Percentiles rank a stretch among this genome's conserved stretches.
phyloP scores from a whole-genome alignment of 495 filamentous ascomycete species.

The Lophiostoma macrostomum region DNA sequence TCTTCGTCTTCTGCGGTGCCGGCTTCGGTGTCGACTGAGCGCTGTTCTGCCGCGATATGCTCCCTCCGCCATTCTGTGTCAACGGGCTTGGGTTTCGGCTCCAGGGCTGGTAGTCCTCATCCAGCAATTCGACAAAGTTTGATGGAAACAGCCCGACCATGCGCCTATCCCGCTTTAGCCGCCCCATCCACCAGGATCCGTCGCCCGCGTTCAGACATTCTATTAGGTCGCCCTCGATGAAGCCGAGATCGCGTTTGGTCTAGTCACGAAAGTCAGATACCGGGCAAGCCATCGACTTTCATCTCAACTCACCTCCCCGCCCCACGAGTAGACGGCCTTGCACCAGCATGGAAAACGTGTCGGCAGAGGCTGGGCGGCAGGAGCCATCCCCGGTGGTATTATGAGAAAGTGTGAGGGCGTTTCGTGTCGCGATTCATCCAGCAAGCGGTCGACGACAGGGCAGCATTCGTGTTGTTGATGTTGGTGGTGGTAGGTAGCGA shows the following conservation, averaged over 20 bases:
- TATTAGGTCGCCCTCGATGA: constrained; percentile 95
- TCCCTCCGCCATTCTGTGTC: constrained; percentile 50
- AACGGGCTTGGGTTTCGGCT: constrained; percentile 76
- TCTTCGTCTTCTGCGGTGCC: constrained; percentile 57
- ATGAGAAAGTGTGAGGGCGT: background rate
- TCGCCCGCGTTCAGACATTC: constrained; percentile 97
- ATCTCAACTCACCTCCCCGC: constrained; percentile 68
- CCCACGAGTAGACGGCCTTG: constrained; percentile 92
- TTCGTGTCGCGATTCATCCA: constrained; percentile 16
- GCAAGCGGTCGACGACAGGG: constrained; percentile 9
- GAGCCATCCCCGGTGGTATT: constrained; percentile 47
- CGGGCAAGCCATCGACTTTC: background rate
- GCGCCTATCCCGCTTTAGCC: constrained; percentile 77
- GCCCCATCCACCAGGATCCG: constrained; percentile 97
- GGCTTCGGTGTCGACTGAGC: constrained; percentile 39
- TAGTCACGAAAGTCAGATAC: constrained; percentile 34
- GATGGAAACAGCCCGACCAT: constrained; percentile 92
- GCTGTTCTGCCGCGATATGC: constrained; percentile 43
- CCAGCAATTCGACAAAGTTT: constrained; percentile 91
- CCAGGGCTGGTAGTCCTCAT: constrained; percentile 75
- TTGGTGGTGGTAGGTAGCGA: no score
- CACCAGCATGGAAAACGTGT: constrained; percentile 94
- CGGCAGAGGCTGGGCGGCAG: constrained; percentile 66
- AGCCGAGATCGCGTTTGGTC: constrained; percentile 90
- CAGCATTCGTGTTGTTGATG: constrained; percentile 7